Percentiles rank a stretch among this genome's conserved stretches.
Conservation (phyloP, 495 filamentous ascomycete species). For the Talaromyces stipitatus region DNA sequence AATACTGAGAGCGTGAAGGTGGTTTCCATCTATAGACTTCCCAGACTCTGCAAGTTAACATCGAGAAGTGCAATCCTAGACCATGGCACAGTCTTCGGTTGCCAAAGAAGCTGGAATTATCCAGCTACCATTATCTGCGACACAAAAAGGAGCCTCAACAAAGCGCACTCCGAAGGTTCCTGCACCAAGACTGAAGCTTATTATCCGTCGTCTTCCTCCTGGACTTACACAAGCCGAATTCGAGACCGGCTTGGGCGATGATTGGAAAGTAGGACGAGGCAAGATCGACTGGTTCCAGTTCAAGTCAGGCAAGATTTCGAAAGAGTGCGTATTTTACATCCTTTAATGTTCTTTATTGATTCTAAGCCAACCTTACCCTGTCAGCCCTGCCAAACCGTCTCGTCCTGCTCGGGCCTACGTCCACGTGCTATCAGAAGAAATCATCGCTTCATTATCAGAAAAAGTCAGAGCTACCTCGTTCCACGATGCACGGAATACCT, state of each 20-base stretch:
- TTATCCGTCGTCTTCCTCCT: slow-evolving; percentile 80
- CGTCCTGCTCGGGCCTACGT: slow-evolving; percentile 71
- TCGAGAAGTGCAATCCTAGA: neutral
- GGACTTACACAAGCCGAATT: slow-evolving; percentile 79
- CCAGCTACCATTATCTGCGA: slow-evolving; percentile 47
- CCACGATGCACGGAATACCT: slow-evolving; percentile 65
- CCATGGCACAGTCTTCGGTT: slow-evolving; percentile 28
- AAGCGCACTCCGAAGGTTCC: slow-evolving; percentile 47
- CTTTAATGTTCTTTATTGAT: slow-evolving; percentile 1
- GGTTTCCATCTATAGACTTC: neutral
- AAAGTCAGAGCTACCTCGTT: slow-evolving; percentile 57
- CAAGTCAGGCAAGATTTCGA: slow-evolving; percentile 75
- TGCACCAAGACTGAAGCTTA: slow-evolving; percentile 66
- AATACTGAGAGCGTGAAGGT: neutral
- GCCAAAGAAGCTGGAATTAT: slow-evolving; percentile 51
- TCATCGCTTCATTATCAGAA: slow-evolving; percentile 55
- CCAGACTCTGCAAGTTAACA: neutral
- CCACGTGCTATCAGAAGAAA: slow-evolving; percentile 54
- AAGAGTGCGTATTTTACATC: slow-evolving; percentile 58
- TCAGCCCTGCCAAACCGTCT: slow-evolving; percentile 70
- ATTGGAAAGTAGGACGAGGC: slow-evolving; percentile 70
- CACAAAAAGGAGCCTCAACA: slow-evolving; percentile 42
- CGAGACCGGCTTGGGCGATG: slow-evolving; percentile 61
- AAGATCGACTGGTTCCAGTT: slow-evolving; percentile 80
- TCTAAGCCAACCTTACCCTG: slow-evolving; percentile 12